Base-by-base conservation (phyloP, 768 basidiomycete genomes). In the Leucocoprinus birnbaumii region DNA sequence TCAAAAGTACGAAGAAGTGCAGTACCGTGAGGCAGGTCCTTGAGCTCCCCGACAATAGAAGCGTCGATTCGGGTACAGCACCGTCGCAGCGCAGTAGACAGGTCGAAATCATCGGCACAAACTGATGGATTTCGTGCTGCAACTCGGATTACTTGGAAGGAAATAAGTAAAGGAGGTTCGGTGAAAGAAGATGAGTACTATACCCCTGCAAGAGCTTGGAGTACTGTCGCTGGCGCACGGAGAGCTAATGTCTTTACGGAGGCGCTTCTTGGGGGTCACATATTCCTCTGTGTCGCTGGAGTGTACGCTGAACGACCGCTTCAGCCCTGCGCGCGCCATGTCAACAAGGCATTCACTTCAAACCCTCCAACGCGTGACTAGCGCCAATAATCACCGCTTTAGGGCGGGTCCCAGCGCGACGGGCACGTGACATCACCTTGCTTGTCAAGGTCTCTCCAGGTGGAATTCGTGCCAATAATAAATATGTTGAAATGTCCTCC, bases 191-290 rank as follows among this genome's bases (percentile, higher is more conserved):
- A 2, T 16, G 41, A 27, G 11, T 26, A 16, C 38, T 43, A 38
- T 47, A 55, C 53, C n/a, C 13, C 46, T 46, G 24, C 18, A 31
- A n/a, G 45, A 22, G 24, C 25, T 46, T 13, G 53, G 53, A 5
- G 53, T 55, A 18, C 24, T 69, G 35, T 71, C 70, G 49, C 67
- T 70, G 4, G 68, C 68, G 38, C 66, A 63, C 10, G 64, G 64
- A 9, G 53, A 55, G 37, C 22, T 22, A 8, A 47, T 48, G 9
- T 48, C 25, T 31, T 38, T 48, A 13, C 53, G 24, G 11, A 24
- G 22, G 18, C 53, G 53, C 31, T 55, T 55, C 3, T 18, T 26
- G 4, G 53, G 53, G 3, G 53, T 55, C 0, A 26, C 24, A 31
- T 48, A 47, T 16, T 38, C 38, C 6, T 48, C 46, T 19, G 53